phyloP scores from a whole-genome alignment of 306 rosid species.

The Quercus cerris region DNA sequence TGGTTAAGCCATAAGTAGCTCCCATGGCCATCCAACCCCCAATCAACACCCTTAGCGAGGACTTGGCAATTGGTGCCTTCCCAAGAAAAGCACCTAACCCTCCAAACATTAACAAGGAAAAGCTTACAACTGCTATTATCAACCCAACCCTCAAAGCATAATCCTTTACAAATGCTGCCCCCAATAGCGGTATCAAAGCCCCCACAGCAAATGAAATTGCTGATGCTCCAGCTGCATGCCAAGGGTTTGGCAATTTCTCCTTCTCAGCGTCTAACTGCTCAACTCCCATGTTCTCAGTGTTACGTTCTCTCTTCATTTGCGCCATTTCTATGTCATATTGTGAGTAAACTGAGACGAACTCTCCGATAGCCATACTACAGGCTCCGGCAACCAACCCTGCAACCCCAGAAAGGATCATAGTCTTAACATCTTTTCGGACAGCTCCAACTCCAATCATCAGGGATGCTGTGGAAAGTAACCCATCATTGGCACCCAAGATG shows the following conservation, averaged over 20 bases:
- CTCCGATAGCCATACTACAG: slow-evolving; percentile 48
- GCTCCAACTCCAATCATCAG: slow-evolving; percentile 46
- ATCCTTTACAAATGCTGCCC: slow-evolving; percentile 24
- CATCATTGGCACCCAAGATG: no score
- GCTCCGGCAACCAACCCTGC: slow-evolving; percentile 39
- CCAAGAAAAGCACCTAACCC: no score
- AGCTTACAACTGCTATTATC: slow-evolving; percentile 10
- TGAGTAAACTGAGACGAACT: slow-evolving; percentile 38
- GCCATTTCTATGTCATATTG: slow-evolving; percentile 41
- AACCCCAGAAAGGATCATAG: slow-evolving; percentile 33
- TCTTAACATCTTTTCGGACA: slow-evolving; percentile 25
- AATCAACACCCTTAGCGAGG: no score
- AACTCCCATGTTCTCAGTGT: neutral
- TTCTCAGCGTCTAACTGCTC: neutral
- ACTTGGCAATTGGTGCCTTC: no score
- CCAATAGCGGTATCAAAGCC: slow-evolving; percentile 26
- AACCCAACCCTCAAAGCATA: slow-evolving; percentile 34
- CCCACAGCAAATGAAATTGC: slow-evolving; percentile 23
- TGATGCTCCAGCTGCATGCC: slow-evolving; percentile 22
- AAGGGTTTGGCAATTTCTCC: slow-evolving; percentile 29
- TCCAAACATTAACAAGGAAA: no score
- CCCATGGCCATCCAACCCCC: no score
- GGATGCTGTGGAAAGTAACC: slow-evolving; percentile 32
- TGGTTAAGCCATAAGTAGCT: no score
- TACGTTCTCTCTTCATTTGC: slow-evolving; percentile 22